A percentile compares a stretch with the other conserved stretches of the same genome.
phyloP scores from a whole-genome alignment of 2,329 filamentous ascomycete genomes.

The Neonectria ditissima region DNA sequence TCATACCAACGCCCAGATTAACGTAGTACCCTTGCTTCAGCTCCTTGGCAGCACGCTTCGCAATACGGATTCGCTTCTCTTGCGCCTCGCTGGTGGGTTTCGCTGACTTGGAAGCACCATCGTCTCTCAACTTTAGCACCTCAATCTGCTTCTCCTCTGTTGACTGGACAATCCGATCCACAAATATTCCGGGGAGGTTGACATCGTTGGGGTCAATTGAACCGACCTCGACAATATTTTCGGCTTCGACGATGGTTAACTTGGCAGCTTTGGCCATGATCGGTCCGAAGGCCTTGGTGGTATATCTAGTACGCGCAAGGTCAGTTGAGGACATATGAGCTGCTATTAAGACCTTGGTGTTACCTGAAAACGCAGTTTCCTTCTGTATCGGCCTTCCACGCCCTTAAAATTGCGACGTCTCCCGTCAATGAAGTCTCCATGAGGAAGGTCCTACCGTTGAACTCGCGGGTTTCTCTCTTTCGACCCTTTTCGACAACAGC shows the following conservation, averaged over 20 bases:
- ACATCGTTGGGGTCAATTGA: slow-evolving; percentile 79
- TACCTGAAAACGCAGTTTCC: slow-evolving; percentile 85
- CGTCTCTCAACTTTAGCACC: slow-evolving; percentile 69
- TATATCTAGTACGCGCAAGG: slow-evolving; percentile 60
- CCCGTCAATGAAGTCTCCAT: slow-evolving; percentile 83
- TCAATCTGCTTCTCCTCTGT: slow-evolving; percentile 80
- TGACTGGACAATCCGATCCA: slow-evolving; percentile 82
- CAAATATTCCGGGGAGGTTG: slow-evolving; percentile 84
- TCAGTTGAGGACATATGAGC: not conserved
- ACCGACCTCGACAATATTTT: slow-evolving; percentile 82
- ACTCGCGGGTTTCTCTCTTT: slow-evolving; percentile 77
- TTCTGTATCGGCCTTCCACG: slow-evolving; percentile 80
- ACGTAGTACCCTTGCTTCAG: slow-evolving; percentile 84
- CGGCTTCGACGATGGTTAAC: slow-evolving; percentile 84
- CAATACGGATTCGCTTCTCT: slow-evolving; percentile 76
- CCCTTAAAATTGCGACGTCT: slow-evolving; percentile 82
- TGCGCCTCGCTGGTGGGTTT: slow-evolving; percentile 61
- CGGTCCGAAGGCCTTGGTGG: slow-evolving; percentile 79
- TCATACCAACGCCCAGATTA: slow-evolving; percentile 76
- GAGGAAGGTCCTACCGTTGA: slow-evolving; percentile 77
- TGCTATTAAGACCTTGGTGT: slow-evolving; percentile 16
- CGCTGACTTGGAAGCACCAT: slow-evolving; percentile 53
- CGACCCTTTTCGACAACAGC: slow-evolving; percentile 72
- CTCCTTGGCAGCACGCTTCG: slow-evolving; percentile 81
- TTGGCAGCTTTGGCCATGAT: slow-evolving; percentile 86